Evolutionary conservation across 306 rosid species (phyloP).

Genomic region (Hippophae gyantsensis): DNA sequence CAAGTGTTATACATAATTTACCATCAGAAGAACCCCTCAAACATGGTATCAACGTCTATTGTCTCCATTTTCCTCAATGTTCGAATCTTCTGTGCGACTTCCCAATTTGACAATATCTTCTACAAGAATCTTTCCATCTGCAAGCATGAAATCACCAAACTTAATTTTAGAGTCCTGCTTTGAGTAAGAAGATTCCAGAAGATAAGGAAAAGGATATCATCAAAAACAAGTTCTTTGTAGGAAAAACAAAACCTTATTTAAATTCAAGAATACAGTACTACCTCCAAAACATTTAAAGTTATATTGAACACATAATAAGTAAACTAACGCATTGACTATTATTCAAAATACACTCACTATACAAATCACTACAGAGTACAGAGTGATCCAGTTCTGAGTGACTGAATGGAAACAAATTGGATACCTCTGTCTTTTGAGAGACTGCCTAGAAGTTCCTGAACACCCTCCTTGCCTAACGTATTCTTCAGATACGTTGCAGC

Average conservation of each 20-base stretch:
- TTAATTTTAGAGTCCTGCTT: background rate
- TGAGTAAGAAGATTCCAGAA: too few relatives aligned
- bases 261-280: too few relatives aligned
- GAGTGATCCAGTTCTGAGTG: background rate
- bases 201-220: too few relatives aligned
- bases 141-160: background rate
- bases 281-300: too few relatives aligned
- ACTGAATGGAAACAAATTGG: background rate
- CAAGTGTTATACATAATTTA: too few relatives aligned
- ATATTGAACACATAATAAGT: too few relatives aligned
- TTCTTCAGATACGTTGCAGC: conserved; percentile 87
- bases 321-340: too few relatives aligned
- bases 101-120: conserved; percentile 92
- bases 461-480: conserved; percentile 85
- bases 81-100: conserved; percentile 53
- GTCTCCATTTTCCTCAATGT: conserved; percentile 31
- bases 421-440: conserved; percentile 88
- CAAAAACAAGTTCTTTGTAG: too few relatives aligned
- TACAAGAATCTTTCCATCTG: conserved; percentile 94
- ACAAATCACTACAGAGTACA: background rate
- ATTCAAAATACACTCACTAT: background rate
- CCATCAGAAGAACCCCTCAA: background rate
- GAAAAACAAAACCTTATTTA: background rate
- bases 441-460: conserved; percentile 79
- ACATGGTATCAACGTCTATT: conserved; percentile 11